Base-by-base conservation (phyloP, 2,329 filamentous ascomycete genomes). In the Aureobasidium pullulans region DNA sequence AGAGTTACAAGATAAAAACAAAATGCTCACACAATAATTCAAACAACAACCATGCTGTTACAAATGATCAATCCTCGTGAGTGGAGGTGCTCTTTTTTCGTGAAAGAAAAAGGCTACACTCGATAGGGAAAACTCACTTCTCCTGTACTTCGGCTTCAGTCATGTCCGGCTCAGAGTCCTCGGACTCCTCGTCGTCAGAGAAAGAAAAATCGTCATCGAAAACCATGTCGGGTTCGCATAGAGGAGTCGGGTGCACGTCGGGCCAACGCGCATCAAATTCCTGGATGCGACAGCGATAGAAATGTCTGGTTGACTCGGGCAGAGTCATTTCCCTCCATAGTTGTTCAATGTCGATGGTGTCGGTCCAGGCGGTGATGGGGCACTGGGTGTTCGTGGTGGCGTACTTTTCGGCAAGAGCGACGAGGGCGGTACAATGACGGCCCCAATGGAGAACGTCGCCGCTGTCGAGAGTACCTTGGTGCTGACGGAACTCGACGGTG, bases 271-370 rank as follows among this genome's bases (percentile, higher is more conserved):
- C 28, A 23, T 50, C 46, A 37, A 36, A 61, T 19, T 29, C 52
- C n/a, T 29, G 42, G 13, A 56, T 56, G 43, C 53, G 62, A 29
- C 46, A 6, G 28, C 46, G 57, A 43, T 57, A 63, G 39, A 57
- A 65, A 13, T 28, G 57, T 47, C 36, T 61, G 28, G 57, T 60
- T 42, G 59, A 57, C 32, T 57, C 57, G n/a, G 29, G 28, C 29
- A 67, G 47, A 6, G 37, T 62, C 64, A 67, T 66, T 43, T 57
- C 58, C 39, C 61, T 61, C 57, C 63, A 61, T 13, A 67, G 59
- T n/a, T 61, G 59, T 59, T 59, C 57, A 16, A 67, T 54, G 10
- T 61, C 54, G 42, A 64, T 60, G 16, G 11, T 50, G 29, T 64
- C 61, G 5, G 46, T 28, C 66, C 63, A 64, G 40, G 60, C 56